Base-by-base conservation (phyloP, 305 asterid genomes). In the Andrographis paniculata region DNA sequence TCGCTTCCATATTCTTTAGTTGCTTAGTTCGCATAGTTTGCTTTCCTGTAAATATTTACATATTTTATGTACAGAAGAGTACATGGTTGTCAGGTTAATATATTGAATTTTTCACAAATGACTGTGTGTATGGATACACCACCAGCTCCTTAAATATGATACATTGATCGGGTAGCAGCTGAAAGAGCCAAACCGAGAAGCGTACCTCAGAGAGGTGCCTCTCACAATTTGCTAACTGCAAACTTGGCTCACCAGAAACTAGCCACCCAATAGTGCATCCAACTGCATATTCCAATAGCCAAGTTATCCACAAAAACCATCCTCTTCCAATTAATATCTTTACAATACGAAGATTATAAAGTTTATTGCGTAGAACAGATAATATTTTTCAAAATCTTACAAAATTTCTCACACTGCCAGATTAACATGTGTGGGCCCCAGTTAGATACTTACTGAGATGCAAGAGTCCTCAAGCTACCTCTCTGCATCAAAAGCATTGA, bases 401-500 rank as follows among this genome's bases (percentile, higher is more conserved):
- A 16, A 62, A 53, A 62, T 58, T 24, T 59, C 60, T 56, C 66
- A 69, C 64, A 70, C 58, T 61, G 79, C 76, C 75, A 68, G 72
- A 75, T 67, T 71, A 68, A 74, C 64, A 68, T 68, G 74, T 65
- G 65, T 66, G 69, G 63, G 62, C 68, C 61, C 72, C 80, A 66
- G 65, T 79, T 79, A 84, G 67, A 73, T 55, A 79, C 62, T 69
- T 77, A 76, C 64, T 54, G 65, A 69, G 75, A 74, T 73, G 77
- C 79, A 74, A 62, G 94, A 83, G 62, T 66, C 79, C 73, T 66
- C 79, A 72, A 65, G 66, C 80, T 65, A 79, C 91, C 59, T 77
- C 82, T 78, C 93, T 80, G 94, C 94, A 84, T 73, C 79, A 82
- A 82, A 87, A 87, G 93, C 84, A 80, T 71, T 53, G 87, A 79